These are phyloP conservation scores for Erodium chrysanthum DNA, from an alignment of 441 rosid genomes.

Conservation along the genomic window DNA sequence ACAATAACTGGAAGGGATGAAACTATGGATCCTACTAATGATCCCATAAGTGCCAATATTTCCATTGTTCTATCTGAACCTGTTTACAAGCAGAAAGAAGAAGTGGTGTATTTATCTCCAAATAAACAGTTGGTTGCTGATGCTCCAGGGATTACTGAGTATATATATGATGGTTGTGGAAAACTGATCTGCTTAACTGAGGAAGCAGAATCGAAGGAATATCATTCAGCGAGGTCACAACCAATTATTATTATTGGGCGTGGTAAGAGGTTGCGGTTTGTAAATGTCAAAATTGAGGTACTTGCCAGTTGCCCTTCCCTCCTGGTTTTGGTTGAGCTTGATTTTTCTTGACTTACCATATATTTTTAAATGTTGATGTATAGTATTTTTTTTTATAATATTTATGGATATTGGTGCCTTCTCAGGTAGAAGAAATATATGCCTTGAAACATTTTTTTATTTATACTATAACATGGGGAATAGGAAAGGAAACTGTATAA, in stretches of 20 bases:
- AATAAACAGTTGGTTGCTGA: slow-evolving; percentile 76
- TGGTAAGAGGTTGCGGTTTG: slow-evolving; percentile 88
- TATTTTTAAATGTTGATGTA: too few species aligned
- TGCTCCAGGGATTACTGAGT: slow-evolving; percentile 70
- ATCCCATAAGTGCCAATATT: slow-evolving; percentile 65
- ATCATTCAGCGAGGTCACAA: slow-evolving; percentile 35
- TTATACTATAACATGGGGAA: background rate
- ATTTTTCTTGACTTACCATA: slow-evolving; percentile 2
- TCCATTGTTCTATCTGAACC: slow-evolving; percentile 61
- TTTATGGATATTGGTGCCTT: background rate
- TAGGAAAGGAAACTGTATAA: background rate
- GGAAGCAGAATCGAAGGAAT: slow-evolving; percentile 45
- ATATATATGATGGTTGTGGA: slow-evolving; percentile 89
- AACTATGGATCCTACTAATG: slow-evolving; percentile 81
- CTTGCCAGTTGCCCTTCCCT: slow-evolving; percentile 8
- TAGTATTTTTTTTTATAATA: background rate
- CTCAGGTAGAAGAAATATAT: background rate
- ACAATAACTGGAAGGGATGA: slow-evolving; percentile 91
- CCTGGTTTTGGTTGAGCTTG: background rate
- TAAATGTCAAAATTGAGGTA: slow-evolving; percentile 89
- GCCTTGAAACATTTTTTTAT: background rate
- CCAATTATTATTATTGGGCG: slow-evolving; percentile 84
- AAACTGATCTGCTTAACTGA: slow-evolving; percentile 55
- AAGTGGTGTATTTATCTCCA: slow-evolving; percentile 76
- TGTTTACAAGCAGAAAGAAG: slow-evolving; percentile 67